Evolutionary conservation across 768 basidiomycete species (phyloP), one percentile per base, ranked within the genome.

Genomic region (Termitomyces sp.): DNA sequence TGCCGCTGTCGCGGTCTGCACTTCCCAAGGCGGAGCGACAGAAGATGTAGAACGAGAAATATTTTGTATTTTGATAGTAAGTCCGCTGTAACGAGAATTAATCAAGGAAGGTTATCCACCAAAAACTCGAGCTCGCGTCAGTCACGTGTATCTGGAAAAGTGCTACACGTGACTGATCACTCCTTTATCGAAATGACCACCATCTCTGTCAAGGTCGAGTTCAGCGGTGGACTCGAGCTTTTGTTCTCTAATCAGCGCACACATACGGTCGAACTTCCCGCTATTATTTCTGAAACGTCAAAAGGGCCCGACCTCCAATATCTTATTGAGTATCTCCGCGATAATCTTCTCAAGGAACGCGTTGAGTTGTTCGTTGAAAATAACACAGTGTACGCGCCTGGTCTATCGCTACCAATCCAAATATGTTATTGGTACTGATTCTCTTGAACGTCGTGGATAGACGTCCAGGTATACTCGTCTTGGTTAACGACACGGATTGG

Each of bases 401-500:
- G 1, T 40, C 16, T 32, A 18, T 43, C 40, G 9, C 16, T 18
- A n/a, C 13, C 5, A 13, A n/a, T 4, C 26, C 33, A 32, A 14
- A 50, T 43, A 16, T 30, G 4, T 23, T 55, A 1, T 33, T 38
- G 50, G 13, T 18, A 12, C 26, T 43, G 40, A 41, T n/a, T 8
- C 0, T n/a, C 10, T 5, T 20, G 26, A 13, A 26, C 20, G 26
- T 13, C 20, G n/a, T 3, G 28, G 12, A n/a, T 43, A 51, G 97
- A 41, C 94, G 97, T 9, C 97, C 97, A 0, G 97, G 97, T 0
- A 97, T 99, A 40, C 78, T 99, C 3, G 96, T 98, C 4, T 79
- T 99, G n/a, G 85, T 99, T 56, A 98, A 98, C 68, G 92, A 96
- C 66, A 92, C 92, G 1, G 96, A 98, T 67, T 98, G 96, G 96